Conservation (phyloP, 2,329 filamentous ascomycete genomes). For the Neopestalotiopsis sp. region DNA sequence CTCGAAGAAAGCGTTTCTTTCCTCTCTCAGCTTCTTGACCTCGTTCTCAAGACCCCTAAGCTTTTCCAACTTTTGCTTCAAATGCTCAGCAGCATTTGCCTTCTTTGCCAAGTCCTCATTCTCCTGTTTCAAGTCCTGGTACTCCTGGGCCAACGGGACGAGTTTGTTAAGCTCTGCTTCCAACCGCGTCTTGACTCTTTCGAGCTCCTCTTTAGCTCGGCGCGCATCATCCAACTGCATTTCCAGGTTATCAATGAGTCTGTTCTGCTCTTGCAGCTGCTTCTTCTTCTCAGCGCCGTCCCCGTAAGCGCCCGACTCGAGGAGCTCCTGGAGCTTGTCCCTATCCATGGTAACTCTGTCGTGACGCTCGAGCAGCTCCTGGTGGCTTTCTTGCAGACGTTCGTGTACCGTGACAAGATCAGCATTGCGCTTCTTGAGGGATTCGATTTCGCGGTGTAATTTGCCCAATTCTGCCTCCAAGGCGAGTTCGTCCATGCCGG, state of each 20-base stretch:
- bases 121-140: conserved; percentile 62
- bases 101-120: conserved; percentile 65
- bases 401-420: conserved; percentile 65
- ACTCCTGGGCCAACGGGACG: conserved; percentile 61
- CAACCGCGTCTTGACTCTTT: conserved; percentile 41
- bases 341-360: conserved; percentile 66
- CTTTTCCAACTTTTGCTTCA: conserved; percentile 66
- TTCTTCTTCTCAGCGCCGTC: conserved; percentile 34
- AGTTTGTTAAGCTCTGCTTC: conserved; percentile 55
- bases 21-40: conserved; percentile 58
- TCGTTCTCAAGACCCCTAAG: conserved; percentile 61
- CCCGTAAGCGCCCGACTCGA: conserved; percentile 57
- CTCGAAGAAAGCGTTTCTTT: conserved; percentile 54
- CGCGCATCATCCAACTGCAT: conserved; percentile 61
- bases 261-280: conserved; percentile 68
- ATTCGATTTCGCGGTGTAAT: conserved; percentile 56
- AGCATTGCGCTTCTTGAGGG: conserved; percentile 60
- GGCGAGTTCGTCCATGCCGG: conserved; percentile 59
- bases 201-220: conserved; percentile 43
- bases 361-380: conserved; percentile 59
- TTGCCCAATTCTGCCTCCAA: conserved; percentile 60
- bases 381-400: conserved; percentile 65
- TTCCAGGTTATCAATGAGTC: conserved; percentile 74
- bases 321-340: conserved; percentile 58
- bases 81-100: conserved; percentile 66